phyloP scores from a whole-genome alignment of 495 filamentous ascomycete species.

The Collariella sp. region DNA sequence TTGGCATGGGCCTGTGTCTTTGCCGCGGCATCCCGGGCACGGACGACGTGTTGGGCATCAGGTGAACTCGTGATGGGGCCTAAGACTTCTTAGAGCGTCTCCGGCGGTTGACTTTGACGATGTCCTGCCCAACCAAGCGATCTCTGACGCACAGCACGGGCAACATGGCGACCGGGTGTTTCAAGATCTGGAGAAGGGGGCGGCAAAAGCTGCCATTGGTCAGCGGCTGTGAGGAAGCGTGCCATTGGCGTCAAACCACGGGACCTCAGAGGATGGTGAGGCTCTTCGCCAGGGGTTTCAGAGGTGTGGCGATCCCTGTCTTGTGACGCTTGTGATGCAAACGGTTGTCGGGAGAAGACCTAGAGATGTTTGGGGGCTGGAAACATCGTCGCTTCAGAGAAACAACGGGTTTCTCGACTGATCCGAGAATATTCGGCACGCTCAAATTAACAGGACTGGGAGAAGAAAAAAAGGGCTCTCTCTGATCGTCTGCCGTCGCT shows the following conservation, averaged over 20 bases:
- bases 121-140: conserved; percentile 5
- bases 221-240: background rate
- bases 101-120: background rate
- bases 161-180: conserved; percentile 28
- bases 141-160: conserved; percentile 25
- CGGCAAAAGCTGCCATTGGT: conserved; percentile 26
- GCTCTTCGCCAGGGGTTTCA: conserved; percentile 20
- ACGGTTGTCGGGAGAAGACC: background rate
- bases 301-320: conserved; percentile 33
- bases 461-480: no score
- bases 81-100: background rate
- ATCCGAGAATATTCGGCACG: no score
- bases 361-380: conserved; percentile 2
- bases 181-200: conserved; percentile 24
- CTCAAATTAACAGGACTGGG: no score
- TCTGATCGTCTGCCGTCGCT: no score
- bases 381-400: background rate
- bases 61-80: background rate
- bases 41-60: background rate
- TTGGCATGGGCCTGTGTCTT: background rate
- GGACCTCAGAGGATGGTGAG: conserved; percentile 25
- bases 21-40: background rate
- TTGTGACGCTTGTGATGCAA: conserved; percentile 44
- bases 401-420: no score
- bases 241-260: background rate